Evolutionary conservation across 257 asterid species (phyloP), one percentile per base, ranked within the genome.

Genomic region (Nicotiana otophora): DNA sequence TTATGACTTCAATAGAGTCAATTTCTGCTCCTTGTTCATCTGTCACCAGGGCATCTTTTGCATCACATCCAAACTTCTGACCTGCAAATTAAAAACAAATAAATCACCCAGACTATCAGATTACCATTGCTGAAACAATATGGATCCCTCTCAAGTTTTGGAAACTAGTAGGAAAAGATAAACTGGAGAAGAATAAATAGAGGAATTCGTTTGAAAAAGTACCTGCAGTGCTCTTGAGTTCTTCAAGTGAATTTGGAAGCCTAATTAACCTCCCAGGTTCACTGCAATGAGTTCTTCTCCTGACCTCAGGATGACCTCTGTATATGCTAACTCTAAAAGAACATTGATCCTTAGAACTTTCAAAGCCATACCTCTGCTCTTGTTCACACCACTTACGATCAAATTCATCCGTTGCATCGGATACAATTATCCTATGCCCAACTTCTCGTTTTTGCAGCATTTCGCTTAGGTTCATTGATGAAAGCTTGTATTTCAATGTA

Each of bases 1-100:
- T 90, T 53, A 94, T 94, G 75, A 95, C 96, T 88, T 95, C 97
- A 67, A 95, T 85, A 55, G 90, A 91, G 87, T 93, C 99, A 61
- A 95, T 94, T 67, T 92, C 95, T 70, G 95, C 86, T 57, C 97
- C 98, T 87, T 87, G 94, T 85, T 90, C 99, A 78, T 89, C 90
- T 46, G 88, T 85, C 87, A 95, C 58, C 82, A 85, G 0, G 67
- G 96, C 93, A 80, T 87, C 87, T 77, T 85, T 85, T 60, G 93
- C 97, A 85, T 95, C 97, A 83, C 90, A 91, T 68, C 97, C 97
- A 80, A 93, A 89, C 88, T 95, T 93, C 10, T 90, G 82, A 77
- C 98, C 98, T 95, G 90, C 82, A 78, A 87, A 39, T 39, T 39
- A 39, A 39, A 31, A 51, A 87, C 62, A 82, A 15, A 82, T 78